Base-by-base conservation (phyloP, 2,329 filamentous ascomycete genomes). In the Fusarium napiforme region DNA sequence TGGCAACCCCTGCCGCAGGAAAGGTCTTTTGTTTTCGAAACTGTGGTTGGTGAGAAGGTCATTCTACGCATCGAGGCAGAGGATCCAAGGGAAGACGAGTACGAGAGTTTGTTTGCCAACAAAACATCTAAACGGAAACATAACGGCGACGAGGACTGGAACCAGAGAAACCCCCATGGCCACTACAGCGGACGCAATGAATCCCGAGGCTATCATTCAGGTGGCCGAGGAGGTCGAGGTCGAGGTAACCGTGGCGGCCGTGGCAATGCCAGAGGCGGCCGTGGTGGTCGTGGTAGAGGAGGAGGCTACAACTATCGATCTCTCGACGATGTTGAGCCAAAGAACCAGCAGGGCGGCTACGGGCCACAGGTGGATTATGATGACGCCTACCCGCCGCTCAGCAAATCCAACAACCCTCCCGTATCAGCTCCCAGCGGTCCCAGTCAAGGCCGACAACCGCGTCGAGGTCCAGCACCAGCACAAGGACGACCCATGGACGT, bases 21-120 rank as follows among this genome's bases (percentile, higher is more conserved):
- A 12, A 90, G 93, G 77, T 87, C 90, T 1, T 90, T 95, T 78
- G 87, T 90, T 10, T 95, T 98, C 77, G 93, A 97, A 71, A 95
- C 93, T 2, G 90, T 90, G 0, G 93, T 98, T 3, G 93, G 93
- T 23, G 95, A 98, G 83, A 97, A 97, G 84, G 90, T 94, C 21
- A 87, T 96, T 72, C 83, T 98, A 58, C 89, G 93, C 4, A 91
- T 98, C 52, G 94, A 97, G 80, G 86, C 91, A 59, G 93, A 96
- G 71, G 84, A 90, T 57, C 83, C 85, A 6, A 82, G 83, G 30
- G 90, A 93, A 76, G 89, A 89, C 71, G 88, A 90, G 70, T 91
- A 90, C 78, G 90, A 93, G 75, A 89, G 87, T 76, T 83, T 89
- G 23, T 90, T 90, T 72, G 85, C 87, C 37, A 91, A 88, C 77